Conservation (phyloP, 2,329 filamentous ascomycete genomes). For the Cytospora leucostoma region DNA sequence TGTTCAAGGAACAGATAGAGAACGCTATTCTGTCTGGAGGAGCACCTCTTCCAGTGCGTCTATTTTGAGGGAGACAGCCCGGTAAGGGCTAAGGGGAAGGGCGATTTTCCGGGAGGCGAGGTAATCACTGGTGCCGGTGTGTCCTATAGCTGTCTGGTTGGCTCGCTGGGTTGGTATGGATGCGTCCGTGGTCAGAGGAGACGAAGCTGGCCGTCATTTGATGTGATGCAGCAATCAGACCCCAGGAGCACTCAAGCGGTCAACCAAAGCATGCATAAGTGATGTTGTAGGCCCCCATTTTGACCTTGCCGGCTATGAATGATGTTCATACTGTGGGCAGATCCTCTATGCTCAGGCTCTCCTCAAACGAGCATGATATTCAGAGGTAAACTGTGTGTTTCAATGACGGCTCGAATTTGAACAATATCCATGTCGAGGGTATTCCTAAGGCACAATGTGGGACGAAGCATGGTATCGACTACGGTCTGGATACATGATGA, state of each 20-base stretch:
- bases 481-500: no score
- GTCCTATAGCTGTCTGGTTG: not conserved
- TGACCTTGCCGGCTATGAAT: not conserved
- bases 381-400: not conserved
- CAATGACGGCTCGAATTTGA: not conserved
- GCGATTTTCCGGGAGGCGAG: constrained; percentile 29
- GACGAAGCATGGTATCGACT: not conserved
- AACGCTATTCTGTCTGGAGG: constrained; percentile 34
- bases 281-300: constrained; percentile 21
- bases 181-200: constrained; percentile 41
- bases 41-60: constrained; percentile 44
- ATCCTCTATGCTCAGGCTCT: not conserved
- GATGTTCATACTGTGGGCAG: not conserved
- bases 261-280: constrained; percentile 41
- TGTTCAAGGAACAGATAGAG: constrained; percentile 48
- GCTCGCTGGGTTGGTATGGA: constrained; percentile 35
- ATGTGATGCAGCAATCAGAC: constrained; percentile 44
- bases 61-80: constrained; percentile 42
- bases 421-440: not conserved
- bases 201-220: constrained; percentile 45
- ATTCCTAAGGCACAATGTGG: not conserved
- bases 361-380: not conserved
- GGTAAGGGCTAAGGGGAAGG: constrained; percentile 42
- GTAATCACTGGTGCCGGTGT: not conserved
- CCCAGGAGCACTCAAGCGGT: constrained; percentile 44